Conservation (phyloP, 768 basidiomycete species). For the Rhodotorula graminis region DNA sequence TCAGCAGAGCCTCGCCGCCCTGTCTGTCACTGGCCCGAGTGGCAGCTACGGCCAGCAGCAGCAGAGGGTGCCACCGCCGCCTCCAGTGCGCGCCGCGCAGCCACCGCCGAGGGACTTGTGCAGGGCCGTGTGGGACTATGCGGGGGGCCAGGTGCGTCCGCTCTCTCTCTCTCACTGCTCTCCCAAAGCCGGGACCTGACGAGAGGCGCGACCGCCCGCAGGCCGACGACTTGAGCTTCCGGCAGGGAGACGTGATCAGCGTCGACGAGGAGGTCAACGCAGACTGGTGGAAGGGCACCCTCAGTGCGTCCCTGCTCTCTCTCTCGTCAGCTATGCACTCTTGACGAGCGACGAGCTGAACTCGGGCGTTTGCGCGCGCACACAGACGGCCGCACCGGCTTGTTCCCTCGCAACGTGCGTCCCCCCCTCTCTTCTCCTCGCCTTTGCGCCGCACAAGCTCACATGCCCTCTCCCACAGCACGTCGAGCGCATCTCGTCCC, state of each 20-base stretch:
- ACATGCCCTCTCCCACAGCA: not conserved
- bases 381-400: slow-evolving; percentile 59
- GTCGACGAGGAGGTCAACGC: slow-evolving; percentile 71
- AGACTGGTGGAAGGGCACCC: slow-evolving; percentile 77
- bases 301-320: slow-evolving; percentile 10
- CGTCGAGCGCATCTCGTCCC: slow-evolving; percentile 56
- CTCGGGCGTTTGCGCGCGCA: too few species aligned
- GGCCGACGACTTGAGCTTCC: slow-evolving; percentile 67
- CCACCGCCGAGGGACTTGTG: not conserved
- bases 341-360: too few species aligned
- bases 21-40: not conserved
- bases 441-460: not conserved
- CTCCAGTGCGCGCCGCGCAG: not conserved
- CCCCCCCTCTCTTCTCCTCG: too few species aligned
- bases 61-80: slow-evolving; percentile 10
- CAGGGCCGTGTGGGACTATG: slow-evolving; percentile 22
- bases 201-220: not conserved
- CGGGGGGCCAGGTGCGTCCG: slow-evolving; percentile 8
- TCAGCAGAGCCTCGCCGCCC: not conserved
- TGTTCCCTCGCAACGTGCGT: slow-evolving; percentile 63
- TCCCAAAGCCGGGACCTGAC: not conserved
- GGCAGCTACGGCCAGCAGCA: too few species aligned
- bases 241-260: slow-evolving; percentile 68
- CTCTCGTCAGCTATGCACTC: not conserved
- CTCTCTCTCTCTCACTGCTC: too few species aligned